A percentile compares a stretch with the other conserved stretches of the same genome.
Evolutionary conservation across 2,329 filamentous ascomycete species (phyloP).

Genomic region (Stachybotrys elegans): DNA sequence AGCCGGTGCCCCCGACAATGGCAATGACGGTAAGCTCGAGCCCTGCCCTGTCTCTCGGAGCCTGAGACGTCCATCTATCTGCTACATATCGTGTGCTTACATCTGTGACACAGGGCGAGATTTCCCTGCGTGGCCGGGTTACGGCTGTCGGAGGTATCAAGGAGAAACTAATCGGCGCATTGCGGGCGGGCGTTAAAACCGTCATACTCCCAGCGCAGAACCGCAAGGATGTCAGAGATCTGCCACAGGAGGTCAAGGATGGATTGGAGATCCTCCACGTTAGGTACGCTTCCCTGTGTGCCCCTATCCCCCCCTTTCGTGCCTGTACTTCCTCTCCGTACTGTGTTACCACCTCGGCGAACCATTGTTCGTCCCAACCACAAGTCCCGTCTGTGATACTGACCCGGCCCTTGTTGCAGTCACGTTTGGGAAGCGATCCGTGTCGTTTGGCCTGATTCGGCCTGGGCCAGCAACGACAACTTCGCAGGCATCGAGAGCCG

Average conservation of each 20-base stretch:
- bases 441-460: constrained; percentile 83
- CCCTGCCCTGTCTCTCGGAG: no score
- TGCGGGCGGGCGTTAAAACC: constrained; percentile 90
- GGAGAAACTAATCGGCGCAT: constrained; percentile 93
- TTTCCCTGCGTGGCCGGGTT: constrained; percentile 80
- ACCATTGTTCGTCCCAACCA: not conserved
- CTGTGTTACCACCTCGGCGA: not conserved
- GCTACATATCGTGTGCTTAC: no score
- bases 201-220: constrained; percentile 86
- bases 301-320: constrained; percentile 27
- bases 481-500: constrained; percentile 71
- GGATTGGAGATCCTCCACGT: constrained; percentile 88
- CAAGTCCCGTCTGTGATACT: constrained; percentile 13
- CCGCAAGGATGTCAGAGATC: constrained; percentile 84
- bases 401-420: constrained; percentile 39
- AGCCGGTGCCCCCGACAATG: constrained; percentile 81
- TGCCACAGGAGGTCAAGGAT: constrained; percentile 83
- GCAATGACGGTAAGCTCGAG: constrained; percentile 79
- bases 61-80: no score
- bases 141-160: constrained; percentile 97
- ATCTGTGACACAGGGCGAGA: constrained; percentile 49
- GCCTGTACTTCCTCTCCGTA: no score
- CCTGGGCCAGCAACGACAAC: constrained; percentile 71
- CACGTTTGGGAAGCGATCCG: constrained; percentile 94
- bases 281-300: constrained; percentile 50